These are phyloP conservation scores for Boletus sensibilis DNA, from an alignment of 768 basidiomycete genomes.

Conservation along the genomic window DNA sequence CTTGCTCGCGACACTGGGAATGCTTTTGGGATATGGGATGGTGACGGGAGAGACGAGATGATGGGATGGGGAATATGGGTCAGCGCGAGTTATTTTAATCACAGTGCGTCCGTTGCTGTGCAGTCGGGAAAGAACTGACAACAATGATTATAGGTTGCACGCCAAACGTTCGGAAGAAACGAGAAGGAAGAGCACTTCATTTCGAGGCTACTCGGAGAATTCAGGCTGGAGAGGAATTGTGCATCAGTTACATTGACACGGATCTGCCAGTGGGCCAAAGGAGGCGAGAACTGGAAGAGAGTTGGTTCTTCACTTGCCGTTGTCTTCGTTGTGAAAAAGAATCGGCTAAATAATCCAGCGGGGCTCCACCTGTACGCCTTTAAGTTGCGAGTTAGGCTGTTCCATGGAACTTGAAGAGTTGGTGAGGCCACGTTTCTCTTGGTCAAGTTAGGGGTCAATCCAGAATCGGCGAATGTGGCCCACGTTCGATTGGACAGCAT, in stretches of 20 bases:
- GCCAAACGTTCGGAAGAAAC: slow-evolving; percentile 50
- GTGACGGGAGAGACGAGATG: slow-evolving; percentile 51
- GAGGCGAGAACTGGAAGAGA: slow-evolving; percentile 40
- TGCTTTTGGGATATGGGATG: slow-evolving; percentile 68
- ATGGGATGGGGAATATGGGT: slow-evolving; percentile 64
- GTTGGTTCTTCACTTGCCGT: slow-evolving; percentile 58
- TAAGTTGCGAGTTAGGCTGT: not conserved
- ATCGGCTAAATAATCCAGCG: not conserved
- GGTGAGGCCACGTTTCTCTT: not conserved
- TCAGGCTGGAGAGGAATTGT: slow-evolving; percentile 52
- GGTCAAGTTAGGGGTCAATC: slow-evolving; percentile 1
- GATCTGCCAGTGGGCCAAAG: slow-evolving; percentile 35
- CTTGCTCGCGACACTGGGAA: slow-evolving; percentile 63
- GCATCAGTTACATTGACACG: slow-evolving; percentile 54
- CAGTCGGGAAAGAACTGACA: not conserved
- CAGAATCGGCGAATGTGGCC: slow-evolving; percentile 5
- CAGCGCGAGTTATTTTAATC: slow-evolving; percentile 66
- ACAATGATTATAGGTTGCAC: slow-evolving; percentile 41
- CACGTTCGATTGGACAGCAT: slow-evolving; percentile 18
- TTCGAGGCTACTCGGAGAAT: slow-evolving; percentile 48
- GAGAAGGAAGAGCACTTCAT: slow-evolving; percentile 43
- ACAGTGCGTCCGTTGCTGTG: slow-evolving; percentile 41
- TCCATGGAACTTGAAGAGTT: not conserved
- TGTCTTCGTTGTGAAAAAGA: slow-evolving; percentile 45
- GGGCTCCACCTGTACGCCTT: not conserved